Evolutionary conservation across 1,139 yeast genomes (phyloP).

Genomic region (Geotrichum citri-aurantii): DNA sequence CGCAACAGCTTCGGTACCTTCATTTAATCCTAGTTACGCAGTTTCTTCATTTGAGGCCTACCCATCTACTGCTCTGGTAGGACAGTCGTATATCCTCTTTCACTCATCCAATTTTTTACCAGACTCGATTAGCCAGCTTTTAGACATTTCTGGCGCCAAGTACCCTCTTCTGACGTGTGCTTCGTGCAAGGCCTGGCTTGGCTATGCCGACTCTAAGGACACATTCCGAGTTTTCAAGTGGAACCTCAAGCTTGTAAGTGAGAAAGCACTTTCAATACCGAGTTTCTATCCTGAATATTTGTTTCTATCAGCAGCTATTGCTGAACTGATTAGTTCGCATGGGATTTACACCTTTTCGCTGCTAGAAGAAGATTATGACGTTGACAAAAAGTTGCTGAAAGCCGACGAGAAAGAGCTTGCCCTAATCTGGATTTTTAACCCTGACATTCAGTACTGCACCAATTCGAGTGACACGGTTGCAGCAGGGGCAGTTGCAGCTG

Average conservation of each 20-base stretch:
- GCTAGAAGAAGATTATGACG: constrained; percentile 17
- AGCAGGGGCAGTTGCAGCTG: constrained; percentile 22
- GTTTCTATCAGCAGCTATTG: constrained; percentile 27
- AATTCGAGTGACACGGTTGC: neutral
- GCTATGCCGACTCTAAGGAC: constrained; percentile 34
- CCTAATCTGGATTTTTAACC: constrained; percentile 54
- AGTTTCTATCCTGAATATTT: constrained; percentile 19
- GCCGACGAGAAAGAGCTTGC: constrained; percentile 20
- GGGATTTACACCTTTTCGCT: constrained; percentile 34
- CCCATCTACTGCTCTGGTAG: constrained; percentile 45
- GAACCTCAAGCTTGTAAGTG: constrained; percentile 40
- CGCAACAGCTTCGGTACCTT: neutral
- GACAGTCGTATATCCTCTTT: constrained; percentile 52
- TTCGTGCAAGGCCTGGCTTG: constrained; percentile 36
- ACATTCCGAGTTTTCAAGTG: constrained; percentile 53
- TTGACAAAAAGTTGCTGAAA: neutral
- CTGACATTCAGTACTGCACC: constrained; percentile 40
- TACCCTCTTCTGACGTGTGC: constrained; percentile 10
- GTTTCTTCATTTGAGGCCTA: constrained; percentile 44
- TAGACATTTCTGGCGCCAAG: neutral
- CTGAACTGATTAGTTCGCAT: constrained; percentile 34
- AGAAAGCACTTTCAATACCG: neutral
- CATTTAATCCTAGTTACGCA: constrained; percentile 28
- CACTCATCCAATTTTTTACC: constrained; percentile 25
- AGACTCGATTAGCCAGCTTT: neutral